phyloP scores from a whole-genome alignment of 2,329 filamentous ascomycete genomes.

The Claviceps quebecensis region DNA sequence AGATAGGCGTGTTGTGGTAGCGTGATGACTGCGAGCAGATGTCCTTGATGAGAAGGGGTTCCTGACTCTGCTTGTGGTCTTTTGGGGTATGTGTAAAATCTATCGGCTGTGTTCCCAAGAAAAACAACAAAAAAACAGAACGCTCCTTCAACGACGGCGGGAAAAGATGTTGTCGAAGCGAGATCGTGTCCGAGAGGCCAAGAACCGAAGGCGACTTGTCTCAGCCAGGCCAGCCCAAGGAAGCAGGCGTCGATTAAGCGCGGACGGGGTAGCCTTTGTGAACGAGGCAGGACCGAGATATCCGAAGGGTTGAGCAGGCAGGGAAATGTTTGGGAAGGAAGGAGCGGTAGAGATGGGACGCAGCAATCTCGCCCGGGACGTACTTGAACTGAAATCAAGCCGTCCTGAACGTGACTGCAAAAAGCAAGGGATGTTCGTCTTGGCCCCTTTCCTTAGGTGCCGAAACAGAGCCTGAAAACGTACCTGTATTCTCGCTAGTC shows the following conservation, averaged over 20 bases:
- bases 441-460: background rate
- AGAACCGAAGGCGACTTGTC: slow-evolving; percentile 1
- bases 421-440: background rate
- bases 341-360: background rate
- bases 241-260: background rate
- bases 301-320: background rate
- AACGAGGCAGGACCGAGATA: background rate
- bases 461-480: background rate
- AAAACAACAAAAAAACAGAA: background rate
- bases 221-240: background rate
- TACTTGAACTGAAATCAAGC: background rate
- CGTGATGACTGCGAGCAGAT: background rate
- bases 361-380: background rate
- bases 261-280: background rate
- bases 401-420: background rate
- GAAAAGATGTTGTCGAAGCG: slow-evolving; percentile 11
- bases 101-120: slow-evolving; percentile 13
- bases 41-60: background rate
- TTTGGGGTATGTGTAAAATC: slow-evolving; percentile 6
- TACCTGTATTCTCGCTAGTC: background rate
- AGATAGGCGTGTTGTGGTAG: background rate
- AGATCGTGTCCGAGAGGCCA: slow-evolving; percentile 1
- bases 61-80: slow-evolving; percentile 9
- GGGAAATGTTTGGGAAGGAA: background rate
- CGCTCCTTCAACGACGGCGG: slow-evolving; percentile 4